Evolutionary conservation across 2,329 filamentous ascomycete species (phyloP).

Genomic region (Tolypocladium album): DNA sequence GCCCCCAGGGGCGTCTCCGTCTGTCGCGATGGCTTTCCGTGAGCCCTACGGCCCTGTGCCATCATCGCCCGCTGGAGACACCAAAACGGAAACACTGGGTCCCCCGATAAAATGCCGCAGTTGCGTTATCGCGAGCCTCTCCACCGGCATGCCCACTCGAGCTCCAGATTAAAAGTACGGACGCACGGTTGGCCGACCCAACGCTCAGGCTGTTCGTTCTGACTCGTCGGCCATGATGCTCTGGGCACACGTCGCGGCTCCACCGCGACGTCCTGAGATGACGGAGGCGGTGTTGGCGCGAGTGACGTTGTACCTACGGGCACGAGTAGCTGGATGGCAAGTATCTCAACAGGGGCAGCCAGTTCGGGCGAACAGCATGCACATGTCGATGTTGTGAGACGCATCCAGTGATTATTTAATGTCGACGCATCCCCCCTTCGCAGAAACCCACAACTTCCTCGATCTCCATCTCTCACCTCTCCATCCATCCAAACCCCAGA

Average conservation of each 20-base stretch:
- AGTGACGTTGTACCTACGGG: not conserved
- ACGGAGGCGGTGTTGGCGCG: constrained; percentile 12
- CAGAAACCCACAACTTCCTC: constrained; percentile 2
- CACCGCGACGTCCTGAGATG: constrained; percentile 9
- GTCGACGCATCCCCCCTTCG: not conserved
- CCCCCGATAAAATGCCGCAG: constrained; percentile 18
- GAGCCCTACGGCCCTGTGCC: not conserved
- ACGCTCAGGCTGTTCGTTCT: not conserved
- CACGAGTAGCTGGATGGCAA: not conserved
- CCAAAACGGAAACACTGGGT: constrained; percentile 15
- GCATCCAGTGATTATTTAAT: constrained; percentile 9
- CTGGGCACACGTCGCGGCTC: constrained; percentile 4
- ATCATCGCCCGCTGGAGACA: constrained; percentile 10
- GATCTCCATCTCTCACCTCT: not conserved
- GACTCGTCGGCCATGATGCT: not conserved
- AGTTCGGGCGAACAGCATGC: not conserved
- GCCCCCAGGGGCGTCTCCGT: constrained; percentile 1
- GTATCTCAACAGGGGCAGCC: not conserved
- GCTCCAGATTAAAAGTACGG: constrained; percentile 4
- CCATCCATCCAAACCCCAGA: not conserved
- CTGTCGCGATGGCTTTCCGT: constrained; percentile 1
- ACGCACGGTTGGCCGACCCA: constrained; percentile 4
- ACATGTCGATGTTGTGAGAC: not conserved
- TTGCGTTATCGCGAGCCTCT: constrained; percentile 13
- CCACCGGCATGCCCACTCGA: constrained; percentile 10